These are phyloP conservation scores for Suillus weaverae DNA, from an alignment of 768 basidiomycete species.

Conservation along the genomic window DNA sequence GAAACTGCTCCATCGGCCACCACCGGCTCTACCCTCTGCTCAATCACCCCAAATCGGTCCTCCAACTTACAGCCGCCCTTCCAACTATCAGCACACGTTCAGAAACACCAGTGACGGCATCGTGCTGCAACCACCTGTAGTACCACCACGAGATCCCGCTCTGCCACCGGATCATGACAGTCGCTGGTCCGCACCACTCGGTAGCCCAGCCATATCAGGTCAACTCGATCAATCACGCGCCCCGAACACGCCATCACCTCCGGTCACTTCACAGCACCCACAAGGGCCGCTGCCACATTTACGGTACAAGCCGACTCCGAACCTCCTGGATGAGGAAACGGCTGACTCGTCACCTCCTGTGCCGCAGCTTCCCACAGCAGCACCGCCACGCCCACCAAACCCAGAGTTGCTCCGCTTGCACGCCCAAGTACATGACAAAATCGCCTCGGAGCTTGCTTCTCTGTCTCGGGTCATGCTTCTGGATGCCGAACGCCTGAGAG, in stretches of 20 bases:
- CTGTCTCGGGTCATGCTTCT: conserved; percentile 60
- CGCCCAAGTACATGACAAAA: conserved; percentile 69
- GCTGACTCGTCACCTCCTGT: conserved; percentile 22
- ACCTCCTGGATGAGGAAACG: conserved; percentile 66
- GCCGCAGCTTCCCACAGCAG: conserved; percentile 30
- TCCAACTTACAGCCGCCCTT: conserved; percentile 5
- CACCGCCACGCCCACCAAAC: conserved; percentile 84
- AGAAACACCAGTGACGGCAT: conserved; percentile 20
- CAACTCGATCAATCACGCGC: conserved; percentile 28
- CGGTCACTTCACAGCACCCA: conserved; percentile 27
- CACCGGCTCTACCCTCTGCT: conserved; percentile 31
- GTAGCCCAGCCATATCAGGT: conserved; percentile 24
- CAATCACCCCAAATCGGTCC: conserved; percentile 14
- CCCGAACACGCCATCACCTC: conserved; percentile 17
- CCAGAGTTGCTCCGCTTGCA: conserved; percentile 86
- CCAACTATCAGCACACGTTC: conserved; percentile 17
- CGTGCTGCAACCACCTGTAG: conserved; percentile 19
- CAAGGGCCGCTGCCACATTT: conserved; percentile 25
- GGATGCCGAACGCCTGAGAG: conserved; percentile 74
- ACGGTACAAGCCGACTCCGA: conserved; percentile 36
- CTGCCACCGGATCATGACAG: conserved; percentile 28
- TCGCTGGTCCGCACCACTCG: conserved; percentile 28
- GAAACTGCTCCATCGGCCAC: conserved; percentile 34
- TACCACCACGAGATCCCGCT: conserved; percentile 20
- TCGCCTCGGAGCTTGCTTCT: conserved; percentile 71